Percentiles rank a stretch among this genome's conserved stretches.
Evolutionary conservation across 2,329 filamentous ascomycete species (phyloP).

Genomic region (Fusarium chlamydosporum): DNA sequence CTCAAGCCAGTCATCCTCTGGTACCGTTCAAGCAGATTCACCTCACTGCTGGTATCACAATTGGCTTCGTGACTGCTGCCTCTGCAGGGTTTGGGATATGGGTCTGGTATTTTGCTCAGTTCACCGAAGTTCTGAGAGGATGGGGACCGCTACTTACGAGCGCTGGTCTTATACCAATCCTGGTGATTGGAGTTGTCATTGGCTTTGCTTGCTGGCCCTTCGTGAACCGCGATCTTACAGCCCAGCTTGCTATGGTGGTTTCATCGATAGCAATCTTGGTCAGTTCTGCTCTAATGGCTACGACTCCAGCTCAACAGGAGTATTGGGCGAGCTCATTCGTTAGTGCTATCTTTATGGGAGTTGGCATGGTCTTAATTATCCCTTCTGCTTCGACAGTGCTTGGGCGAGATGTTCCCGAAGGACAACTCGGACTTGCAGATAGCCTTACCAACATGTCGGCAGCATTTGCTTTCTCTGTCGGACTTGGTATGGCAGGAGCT

Average conservation of each 20-base stretch:
- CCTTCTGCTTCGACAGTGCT: slow-evolving; percentile 44
- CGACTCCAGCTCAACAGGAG: slow-evolving; percentile 41
- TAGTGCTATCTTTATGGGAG: slow-evolving; percentile 48
- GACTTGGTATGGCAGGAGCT: slow-evolving; percentile 48
- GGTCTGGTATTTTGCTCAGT: slow-evolving; percentile 48
- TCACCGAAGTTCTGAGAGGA: slow-evolving; percentile 45
- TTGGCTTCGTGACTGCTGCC: slow-evolving; percentile 40
- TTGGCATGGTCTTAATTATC: slow-evolving; percentile 45
- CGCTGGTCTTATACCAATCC: slow-evolving; percentile 45
- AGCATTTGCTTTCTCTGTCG: slow-evolving; percentile 44
- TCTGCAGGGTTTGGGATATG: slow-evolving; percentile 48
- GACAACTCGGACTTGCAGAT: slow-evolving; percentile 43
- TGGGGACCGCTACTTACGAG: slow-evolving; percentile 44
- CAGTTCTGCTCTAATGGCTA: slow-evolving; percentile 46
- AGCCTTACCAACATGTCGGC: slow-evolving; percentile 40
- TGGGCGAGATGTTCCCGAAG: slow-evolving; percentile 41
- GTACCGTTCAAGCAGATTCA: slow-evolving; percentile 46
- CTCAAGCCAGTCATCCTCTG: slow-evolving; percentile 42
- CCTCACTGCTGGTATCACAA: slow-evolving; percentile 27
- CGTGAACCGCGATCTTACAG: slow-evolving; percentile 32
- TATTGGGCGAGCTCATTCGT: slow-evolving; percentile 49
- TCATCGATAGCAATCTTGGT: slow-evolving; percentile 40
- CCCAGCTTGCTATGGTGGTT: slow-evolving; percentile 39
- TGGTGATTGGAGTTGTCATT: slow-evolving; percentile 38
- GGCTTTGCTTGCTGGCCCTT: slow-evolving; percentile 40